Percentiles rank a stretch among this genome's conserved stretches.
Conservation (phyloP, 2,329 filamentous ascomycete species). For the Ciborinia camelliae region DNA sequence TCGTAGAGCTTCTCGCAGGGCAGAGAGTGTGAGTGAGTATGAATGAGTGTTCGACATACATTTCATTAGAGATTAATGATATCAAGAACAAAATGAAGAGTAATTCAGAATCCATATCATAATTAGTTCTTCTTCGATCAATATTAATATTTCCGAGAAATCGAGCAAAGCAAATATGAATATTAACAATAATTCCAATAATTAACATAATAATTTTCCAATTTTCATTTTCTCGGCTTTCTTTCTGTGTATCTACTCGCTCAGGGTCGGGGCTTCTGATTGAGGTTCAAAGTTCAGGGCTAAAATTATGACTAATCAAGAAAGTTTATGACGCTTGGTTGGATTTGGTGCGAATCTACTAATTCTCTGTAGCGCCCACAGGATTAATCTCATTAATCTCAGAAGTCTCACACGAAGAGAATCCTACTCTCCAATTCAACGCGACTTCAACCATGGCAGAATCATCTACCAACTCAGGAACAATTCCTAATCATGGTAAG, state of each 20-base stretch:
- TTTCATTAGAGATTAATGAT: too few species aligned
- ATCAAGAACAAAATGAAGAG: too few species aligned
- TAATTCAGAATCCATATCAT: too few species aligned
- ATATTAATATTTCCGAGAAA: too few species aligned
- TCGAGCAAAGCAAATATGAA: too few species aligned
- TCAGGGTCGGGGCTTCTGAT: slow-evolving; percentile 16
- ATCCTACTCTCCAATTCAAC: neutral
- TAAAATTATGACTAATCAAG: slow-evolving; percentile 17
- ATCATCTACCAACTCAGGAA: neutral
- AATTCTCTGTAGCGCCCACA: slow-evolving; percentile 12
- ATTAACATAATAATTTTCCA: too few species aligned
- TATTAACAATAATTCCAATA: too few species aligned
- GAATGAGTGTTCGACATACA: too few species aligned
- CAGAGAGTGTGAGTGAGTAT: too few species aligned
- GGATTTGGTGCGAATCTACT: neutral
- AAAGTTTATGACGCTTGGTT: slow-evolving; percentile 11
- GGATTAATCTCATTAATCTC: neutral
- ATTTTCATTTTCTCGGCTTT: neutral
- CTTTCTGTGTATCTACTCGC: slow-evolving; percentile 1
- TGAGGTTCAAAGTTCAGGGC: slow-evolving; percentile 17
- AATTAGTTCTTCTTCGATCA: too few species aligned
- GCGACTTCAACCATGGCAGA: slow-evolving; percentile 15
- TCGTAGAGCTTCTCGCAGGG: too few species aligned
- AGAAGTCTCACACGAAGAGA: neutral
- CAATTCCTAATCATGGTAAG: slow-evolving; percentile 9